Percentiles rank a stretch among this genome's conserved stretches.
phyloP scores from a whole-genome alignment of 2,329 filamentous ascomycete species.

The Alternaria sp. region DNA sequence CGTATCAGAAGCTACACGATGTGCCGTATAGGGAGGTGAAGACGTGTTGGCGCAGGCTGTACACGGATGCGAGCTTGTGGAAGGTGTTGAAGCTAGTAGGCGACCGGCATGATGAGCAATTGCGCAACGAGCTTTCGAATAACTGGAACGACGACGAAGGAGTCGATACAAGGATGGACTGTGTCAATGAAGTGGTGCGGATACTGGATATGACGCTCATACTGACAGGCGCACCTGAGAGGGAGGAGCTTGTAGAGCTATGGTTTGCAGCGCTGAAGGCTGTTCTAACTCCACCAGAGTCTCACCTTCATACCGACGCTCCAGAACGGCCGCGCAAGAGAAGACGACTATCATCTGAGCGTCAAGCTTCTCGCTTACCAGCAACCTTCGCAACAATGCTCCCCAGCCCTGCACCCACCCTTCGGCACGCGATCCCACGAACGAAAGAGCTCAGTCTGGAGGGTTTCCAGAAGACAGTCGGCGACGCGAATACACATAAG shows the following conservation, averaged over 20 bases:
- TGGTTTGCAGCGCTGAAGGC: slow-evolving; percentile 59
- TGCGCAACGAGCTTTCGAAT: too few relatives aligned
- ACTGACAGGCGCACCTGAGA: slow-evolving; percentile 60
- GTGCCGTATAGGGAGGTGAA: slow-evolving; percentile 73
- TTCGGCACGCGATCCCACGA: slow-evolving; percentile 33
- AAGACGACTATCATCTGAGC: slow-evolving; percentile 16
- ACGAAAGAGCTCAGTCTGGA: slow-evolving; percentile 23
- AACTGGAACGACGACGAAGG: slow-evolving; percentile 11
- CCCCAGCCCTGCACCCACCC: slow-evolving; percentile 3
- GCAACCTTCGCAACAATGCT: slow-evolving; percentile 24
- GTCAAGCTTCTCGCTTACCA: slow-evolving; percentile 1
- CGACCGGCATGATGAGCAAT: background rate
- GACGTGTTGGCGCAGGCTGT: slow-evolving; percentile 71
- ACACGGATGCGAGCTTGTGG: slow-evolving; percentile 73
- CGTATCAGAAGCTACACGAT: slow-evolving; percentile 72
- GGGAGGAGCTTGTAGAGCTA: slow-evolving; percentile 49
- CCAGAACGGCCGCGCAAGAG: slow-evolving; percentile 23
- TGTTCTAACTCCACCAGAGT: slow-evolving; percentile 1
- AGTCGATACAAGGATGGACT: slow-evolving; percentile 39
- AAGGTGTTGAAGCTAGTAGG: slow-evolving; percentile 56
- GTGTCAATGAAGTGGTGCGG: slow-evolving; percentile 66
- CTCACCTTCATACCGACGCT: background rate
- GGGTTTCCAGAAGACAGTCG: slow-evolving; percentile 40
- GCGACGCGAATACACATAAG: slow-evolving; percentile 40
- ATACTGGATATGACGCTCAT: slow-evolving; percentile 79